A percentile compares a stretch with the other conserved stretches of the same genome.
phyloP scores from a whole-genome alignment of 495 filamentous ascomycete genomes.

The Entonaema liquescens region DNA sequence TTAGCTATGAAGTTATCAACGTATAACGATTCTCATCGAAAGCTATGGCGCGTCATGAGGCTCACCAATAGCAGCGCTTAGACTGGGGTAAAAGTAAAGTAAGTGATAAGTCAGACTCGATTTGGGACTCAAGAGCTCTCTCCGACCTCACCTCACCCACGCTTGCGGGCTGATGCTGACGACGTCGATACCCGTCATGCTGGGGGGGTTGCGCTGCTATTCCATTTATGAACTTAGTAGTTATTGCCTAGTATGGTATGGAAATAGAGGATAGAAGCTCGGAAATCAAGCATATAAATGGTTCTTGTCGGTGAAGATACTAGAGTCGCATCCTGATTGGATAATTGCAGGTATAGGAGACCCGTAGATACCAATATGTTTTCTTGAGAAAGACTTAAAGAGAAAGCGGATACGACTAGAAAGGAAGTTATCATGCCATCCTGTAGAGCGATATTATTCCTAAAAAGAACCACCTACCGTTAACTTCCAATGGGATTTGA shows the following conservation, averaged over 20 bases:
- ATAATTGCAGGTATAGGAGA: constrained; percentile 2
- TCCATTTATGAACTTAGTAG: constrained; percentile 8
- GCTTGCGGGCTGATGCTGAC: constrained; percentile 35
- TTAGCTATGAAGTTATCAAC: constrained; percentile 28
- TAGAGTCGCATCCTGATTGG: constrained; percentile 10
- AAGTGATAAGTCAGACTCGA: constrained; percentile 8
- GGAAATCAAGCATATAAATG: neutral
- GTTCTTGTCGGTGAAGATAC: constrained; percentile 1
- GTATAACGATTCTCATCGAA: constrained; percentile 15
- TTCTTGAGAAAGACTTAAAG: neutral
- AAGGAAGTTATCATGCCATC: constrained; percentile 29
- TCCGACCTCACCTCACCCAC: constrained; percentile 20
- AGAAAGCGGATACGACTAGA: constrained; percentile 6
- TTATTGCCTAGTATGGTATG: constrained; percentile 12
- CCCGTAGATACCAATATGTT: neutral
- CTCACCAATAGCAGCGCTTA: neutral
- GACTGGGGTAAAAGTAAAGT: constrained; percentile 22
- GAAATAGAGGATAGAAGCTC: constrained; percentile 21
- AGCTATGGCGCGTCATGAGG: constrained; percentile 1
- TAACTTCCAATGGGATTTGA: constrained; percentile 19
- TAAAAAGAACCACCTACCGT: neutral
- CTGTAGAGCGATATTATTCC: constrained; percentile 6
- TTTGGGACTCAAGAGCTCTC: constrained; percentile 9
- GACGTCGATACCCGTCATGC: constrained; percentile 24
- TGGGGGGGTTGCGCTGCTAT: constrained; percentile 3